Conservation (phyloP, 2,329 filamentous ascomycete species). For the Fusarium pininemorale region DNA sequence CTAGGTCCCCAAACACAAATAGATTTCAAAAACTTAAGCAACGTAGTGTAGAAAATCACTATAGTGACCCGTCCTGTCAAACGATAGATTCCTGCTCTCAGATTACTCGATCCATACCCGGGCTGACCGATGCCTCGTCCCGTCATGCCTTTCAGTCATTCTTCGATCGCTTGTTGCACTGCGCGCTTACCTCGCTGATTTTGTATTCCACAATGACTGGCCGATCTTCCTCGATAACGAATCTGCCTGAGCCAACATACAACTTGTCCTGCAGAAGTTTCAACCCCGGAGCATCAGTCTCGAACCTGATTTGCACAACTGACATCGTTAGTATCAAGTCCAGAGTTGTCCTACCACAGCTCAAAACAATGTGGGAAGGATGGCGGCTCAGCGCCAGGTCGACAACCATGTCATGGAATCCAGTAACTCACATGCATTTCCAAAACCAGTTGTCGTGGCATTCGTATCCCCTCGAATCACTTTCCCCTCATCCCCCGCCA, state of each 20-base stretch:
- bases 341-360: neutral
- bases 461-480: conserved; percentile 48
- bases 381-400: neutral
- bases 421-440: conserved; percentile 49
- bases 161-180: conserved; percentile 25
- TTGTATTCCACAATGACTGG: conserved; percentile 53
- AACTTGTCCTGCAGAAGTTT: conserved; percentile 50
- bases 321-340: neutral
- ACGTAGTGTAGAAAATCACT: neutral
- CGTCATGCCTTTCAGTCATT: neutral
- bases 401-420: neutral
- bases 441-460: conserved; percentile 52
- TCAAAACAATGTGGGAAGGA: neutral
- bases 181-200: conserved; percentile 51
- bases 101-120: neutral
- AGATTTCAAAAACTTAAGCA: conserved; percentile 33
- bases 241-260: conserved; percentile 54
- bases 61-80: neutral
- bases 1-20: conserved; percentile 27
- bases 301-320: conserved; percentile 52
- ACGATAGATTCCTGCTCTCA: neutral
- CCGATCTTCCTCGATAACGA: conserved; percentile 49
- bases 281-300: conserved; percentile 49
- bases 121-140: neutral
- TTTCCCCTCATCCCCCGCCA: conserved; percentile 46